phyloP scores from a whole-genome alignment of 1,284 basidiomycete species.

The Chondrostereum purpureum region DNA sequence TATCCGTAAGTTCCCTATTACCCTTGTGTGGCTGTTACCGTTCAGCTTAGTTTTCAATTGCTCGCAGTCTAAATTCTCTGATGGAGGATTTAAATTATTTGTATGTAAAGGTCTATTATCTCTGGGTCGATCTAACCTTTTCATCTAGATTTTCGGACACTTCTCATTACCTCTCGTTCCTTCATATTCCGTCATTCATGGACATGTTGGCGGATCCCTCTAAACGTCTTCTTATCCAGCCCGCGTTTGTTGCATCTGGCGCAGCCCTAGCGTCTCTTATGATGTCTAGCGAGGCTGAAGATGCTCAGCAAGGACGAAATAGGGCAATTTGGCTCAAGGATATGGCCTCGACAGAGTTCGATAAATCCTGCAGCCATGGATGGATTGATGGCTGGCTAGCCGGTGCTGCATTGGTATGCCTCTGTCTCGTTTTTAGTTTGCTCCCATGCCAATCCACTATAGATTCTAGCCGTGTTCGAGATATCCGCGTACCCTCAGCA shows the following conservation, averaged over 20 bases:
- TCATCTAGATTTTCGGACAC: conserved; percentile 42
- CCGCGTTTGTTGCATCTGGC: conserved; percentile 58
- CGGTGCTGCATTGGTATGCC: conserved; percentile 66
- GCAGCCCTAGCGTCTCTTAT: conserved; percentile 68
- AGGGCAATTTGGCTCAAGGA: conserved; percentile 49
- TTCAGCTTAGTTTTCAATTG: conserved; percentile 7
- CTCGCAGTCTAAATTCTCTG: conserved; percentile 43
- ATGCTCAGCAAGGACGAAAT: conserved; percentile 40
- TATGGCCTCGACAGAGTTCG: conserved; percentile 47
- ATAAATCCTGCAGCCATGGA: conserved; percentile 41
- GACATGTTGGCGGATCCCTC: conserved; percentile 45
- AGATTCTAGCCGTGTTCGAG: conserved; percentile 73
- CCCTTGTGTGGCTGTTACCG: no score
- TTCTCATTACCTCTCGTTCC: conserved; percentile 58
- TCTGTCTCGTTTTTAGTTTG: conserved; percentile 6
- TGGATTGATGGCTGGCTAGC: conserved; percentile 59
- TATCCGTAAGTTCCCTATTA: conserved; percentile 31
- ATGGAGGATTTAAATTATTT: conserved; percentile 46
- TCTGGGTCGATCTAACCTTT: neutral
- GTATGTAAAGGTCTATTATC: conserved; percentile 29
- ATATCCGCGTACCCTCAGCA: conserved; percentile 64
- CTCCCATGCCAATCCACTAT: conserved; percentile 5
- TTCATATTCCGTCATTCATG: conserved; percentile 50
- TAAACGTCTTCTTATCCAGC: conserved; percentile 51
- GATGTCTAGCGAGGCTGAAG: conserved; percentile 63